Percentiles rank a stretch among this genome's conserved stretches.
Conservation (phyloP, 768 basidiomycete species). For the Hygrocybe punicea region DNA sequence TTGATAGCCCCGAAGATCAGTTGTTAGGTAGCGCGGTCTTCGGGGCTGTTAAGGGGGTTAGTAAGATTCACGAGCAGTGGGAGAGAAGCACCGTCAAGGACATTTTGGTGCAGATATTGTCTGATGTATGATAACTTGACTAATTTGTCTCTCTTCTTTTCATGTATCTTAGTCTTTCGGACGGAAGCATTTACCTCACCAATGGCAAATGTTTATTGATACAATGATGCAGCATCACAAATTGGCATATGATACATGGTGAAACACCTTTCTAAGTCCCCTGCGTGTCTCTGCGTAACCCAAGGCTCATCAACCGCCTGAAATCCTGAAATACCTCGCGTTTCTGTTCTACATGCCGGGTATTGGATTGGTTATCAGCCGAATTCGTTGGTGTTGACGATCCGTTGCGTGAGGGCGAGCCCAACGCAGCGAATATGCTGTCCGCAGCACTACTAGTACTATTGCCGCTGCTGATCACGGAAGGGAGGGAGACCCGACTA, state of each 20-base stretch:
- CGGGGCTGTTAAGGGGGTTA: conserved; percentile 40
- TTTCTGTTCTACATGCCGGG: conserved; percentile 47
- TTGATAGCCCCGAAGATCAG: conserved; percentile 69
- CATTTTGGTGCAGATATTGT: conserved; percentile 56
- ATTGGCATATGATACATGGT: background rate
- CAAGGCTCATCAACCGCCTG: conserved; percentile 84
- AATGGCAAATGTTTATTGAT: background rate
- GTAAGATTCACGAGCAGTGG: conserved; percentile 14
- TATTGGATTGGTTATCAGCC: conserved; percentile 36
- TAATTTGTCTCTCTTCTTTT: background rate
- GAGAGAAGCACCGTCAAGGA: conserved; percentile 55
- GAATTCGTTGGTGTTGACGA: conserved; percentile 60
- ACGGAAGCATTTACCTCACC: background rate
- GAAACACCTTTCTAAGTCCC: background rate
- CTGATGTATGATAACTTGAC: conserved; percentile 39
- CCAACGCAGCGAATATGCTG: conserved; percentile 55
- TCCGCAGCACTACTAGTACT: conserved; percentile 34
- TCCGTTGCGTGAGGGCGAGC: conserved; percentile 61
- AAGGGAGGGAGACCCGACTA: conserved; percentile 57
- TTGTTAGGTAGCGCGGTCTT: conserved; percentile 60
- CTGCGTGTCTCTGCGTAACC: conserved; percentile 66
- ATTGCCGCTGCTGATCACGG: conserved; percentile 20
- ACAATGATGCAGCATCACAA: background rate
- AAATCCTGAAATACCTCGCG: conserved; percentile 88
- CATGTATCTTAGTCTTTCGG: background rate